These are phyloP conservation scores for Citrullus mucosospermus DNA, from an alignment of 306 rosid genomes.

Conservation along the genomic window DNA sequence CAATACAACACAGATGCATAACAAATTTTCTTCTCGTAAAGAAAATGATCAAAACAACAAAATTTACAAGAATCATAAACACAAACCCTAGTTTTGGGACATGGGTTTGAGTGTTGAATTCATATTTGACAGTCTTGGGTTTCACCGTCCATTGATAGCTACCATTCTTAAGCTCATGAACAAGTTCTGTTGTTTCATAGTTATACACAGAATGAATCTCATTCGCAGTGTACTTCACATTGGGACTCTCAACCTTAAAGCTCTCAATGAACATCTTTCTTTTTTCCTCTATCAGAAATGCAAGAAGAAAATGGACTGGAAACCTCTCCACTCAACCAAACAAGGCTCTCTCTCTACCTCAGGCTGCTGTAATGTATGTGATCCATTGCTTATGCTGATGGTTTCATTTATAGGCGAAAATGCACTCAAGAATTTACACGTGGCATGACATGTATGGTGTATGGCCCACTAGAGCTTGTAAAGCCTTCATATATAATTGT, in stretches of 20 bases:
- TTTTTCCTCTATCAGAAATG: not conserved
- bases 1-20: not conserved
- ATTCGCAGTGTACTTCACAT: conserved; percentile 47
- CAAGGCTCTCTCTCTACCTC: not conserved
- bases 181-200: conserved; percentile 86
- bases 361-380: not conserved
- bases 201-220: conserved; percentile 80
- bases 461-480: not conserved
- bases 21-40: not conserved
- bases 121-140: conserved; percentile 75
- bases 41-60: not conserved
- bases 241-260: conserved; percentile 79
- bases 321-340: not conserved
- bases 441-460: not conserved
- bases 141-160: conserved; percentile 78
- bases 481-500: not conserved
- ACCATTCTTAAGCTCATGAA: conserved; percentile 72
- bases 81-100: conserved; percentile 83
- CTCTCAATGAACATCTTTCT: conserved; percentile 65
- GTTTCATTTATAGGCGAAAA: not conserved
- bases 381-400: not conserved
- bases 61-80: not conserved
- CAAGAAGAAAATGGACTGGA: not conserved
- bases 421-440: not conserved
- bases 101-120: conserved; percentile 55